Evolutionary conservation across 352 stramenopile species (phyloP).

Genomic region (Phytophthora europaea): DNA sequence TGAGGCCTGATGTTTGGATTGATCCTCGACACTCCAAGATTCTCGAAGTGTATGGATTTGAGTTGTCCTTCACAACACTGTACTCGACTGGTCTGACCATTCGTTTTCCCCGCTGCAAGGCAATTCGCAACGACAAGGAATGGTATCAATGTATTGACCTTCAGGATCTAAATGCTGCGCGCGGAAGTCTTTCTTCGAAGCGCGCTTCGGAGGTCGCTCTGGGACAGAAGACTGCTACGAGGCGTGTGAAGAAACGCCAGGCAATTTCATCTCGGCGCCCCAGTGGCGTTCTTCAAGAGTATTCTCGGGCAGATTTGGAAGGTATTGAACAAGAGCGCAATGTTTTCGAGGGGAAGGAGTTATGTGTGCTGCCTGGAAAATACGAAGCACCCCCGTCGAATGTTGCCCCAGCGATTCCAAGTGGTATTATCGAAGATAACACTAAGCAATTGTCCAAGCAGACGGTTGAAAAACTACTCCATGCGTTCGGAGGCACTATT

Average conservation of each 20-base stretch:
- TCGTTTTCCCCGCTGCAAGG: conserved; percentile 84
- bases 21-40: conserved; percentile 85
- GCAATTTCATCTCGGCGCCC: conserved; percentile 24
- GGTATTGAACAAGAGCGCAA: conserved; percentile 61
- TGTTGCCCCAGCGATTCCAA: conserved; percentile 37
- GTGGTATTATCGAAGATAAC: conserved; percentile 44
- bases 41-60: conserved; percentile 89
- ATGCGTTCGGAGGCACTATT: conserved; percentile 71
- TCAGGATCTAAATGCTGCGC: conserved; percentile 77
- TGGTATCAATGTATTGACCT: conserved; percentile 87
- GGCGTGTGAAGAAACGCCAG: conserved; percentile 54
- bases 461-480: conserved; percentile 76
- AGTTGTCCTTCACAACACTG: conserved; percentile 82
- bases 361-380: conserved; percentile 85
- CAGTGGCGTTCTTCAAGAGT: conserved; percentile 63
- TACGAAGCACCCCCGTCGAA: conserved; percentile 45
- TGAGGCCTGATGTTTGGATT: conserved; percentile 87
- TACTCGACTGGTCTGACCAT: conserved; percentile 87
- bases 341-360: conserved; percentile 77
- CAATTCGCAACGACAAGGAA: conserved; percentile 84
- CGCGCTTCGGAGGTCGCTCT: conserved; percentile 76
- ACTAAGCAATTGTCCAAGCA: conserved; percentile 68
- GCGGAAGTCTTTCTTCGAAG: conserved; percentile 73
- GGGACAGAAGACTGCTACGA: conserved; percentile 68
- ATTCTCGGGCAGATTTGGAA: conserved; percentile 72